phyloP scores from a whole-genome alignment of 2,329 filamentous ascomycete genomes.

The Fusarium veterinarium region DNA sequence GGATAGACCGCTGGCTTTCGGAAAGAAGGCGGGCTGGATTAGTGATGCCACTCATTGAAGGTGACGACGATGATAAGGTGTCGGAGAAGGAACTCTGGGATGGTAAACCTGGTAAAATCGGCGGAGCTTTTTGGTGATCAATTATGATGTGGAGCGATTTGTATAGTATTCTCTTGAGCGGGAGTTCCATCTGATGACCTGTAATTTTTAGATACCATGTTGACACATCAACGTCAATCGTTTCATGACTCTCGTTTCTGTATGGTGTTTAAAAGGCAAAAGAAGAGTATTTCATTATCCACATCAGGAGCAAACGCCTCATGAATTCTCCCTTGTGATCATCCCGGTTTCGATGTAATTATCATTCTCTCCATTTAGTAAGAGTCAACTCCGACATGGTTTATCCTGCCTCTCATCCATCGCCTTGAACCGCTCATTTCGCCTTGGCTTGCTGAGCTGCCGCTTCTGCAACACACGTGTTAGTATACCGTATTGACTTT shows the following conservation, averaged over 20 bases:
- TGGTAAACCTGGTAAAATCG: slow-evolving; percentile 53
- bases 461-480: slow-evolving; percentile 58
- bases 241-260: background rate
- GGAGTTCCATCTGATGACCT: background rate
- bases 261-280: slow-evolving; percentile 13
- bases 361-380: slow-evolving; percentile 9
- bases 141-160: background rate
- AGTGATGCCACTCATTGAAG: slow-evolving; percentile 57
- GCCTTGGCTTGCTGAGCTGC: slow-evolving; percentile 68
- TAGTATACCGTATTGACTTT: background rate
- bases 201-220: background rate
- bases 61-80: slow-evolving; percentile 49
- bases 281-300: slow-evolving; percentile 44
- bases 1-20: slow-evolving; percentile 71
- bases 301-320: slow-evolving; percentile 46
- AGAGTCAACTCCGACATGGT: slow-evolving; percentile 9
- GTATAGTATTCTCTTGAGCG: background rate
- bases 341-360: slow-evolving; percentile 34
- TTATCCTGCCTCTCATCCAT: slow-evolving; percentile 5
- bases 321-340: slow-evolving; percentile 34
- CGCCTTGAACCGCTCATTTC: slow-evolving; percentile 53
- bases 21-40: slow-evolving; percentile 69
- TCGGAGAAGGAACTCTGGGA: slow-evolving; percentile 51
- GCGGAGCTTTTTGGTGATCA: slow-evolving; percentile 54
- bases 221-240: background rate